Evolutionary conservation across 2,329 filamentous ascomycete genomes (phyloP), one percentile per base, ranked within the genome.

Genomic region (Pezicula radicicola): DNA sequence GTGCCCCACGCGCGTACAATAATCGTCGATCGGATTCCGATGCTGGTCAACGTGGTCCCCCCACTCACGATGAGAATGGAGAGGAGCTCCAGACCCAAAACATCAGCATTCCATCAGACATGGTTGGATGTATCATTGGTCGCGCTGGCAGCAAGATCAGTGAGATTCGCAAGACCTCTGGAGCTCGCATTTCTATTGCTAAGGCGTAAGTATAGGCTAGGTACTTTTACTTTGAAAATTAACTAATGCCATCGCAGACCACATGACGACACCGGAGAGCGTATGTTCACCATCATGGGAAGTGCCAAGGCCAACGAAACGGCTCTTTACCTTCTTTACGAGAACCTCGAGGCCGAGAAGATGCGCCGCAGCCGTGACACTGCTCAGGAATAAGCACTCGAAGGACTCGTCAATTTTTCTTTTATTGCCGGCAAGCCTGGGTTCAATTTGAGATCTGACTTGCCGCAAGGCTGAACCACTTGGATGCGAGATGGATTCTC

Each of bases 231-330:
- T 63, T 18, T 19, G 18, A 13, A 10, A 21, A 52, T 64, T 62
- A 59, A 41, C 46, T 55, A 25, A 56, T 37, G 25, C n/a, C 27
- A 36, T 41, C 30, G 48, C 55, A 87, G 92, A 44, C 91, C 94
- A 51, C 94, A 99, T 67, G 94, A 99, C 64, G 94, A 97, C 62
- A 95, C 91, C 55, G 94, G 94, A 60, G 94, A 99, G 80, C 87
- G 94, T 66, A 99, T 99, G 94, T 99, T 99, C 77, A 99, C 94
- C 67, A 99, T 99, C 70, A 97, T 96, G 82, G 94, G 94, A 61
- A 95, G 89, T 55, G 87, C 90, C 55, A 88, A 87, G 74, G 91
- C 91, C 59, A 99, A 99, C 66, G 94, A 99, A 75, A 93, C 91
- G 63, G 94, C 94, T 4, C 80, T 99, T 27, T 97, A 96, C 73